Percentiles rank a stretch among this genome's conserved stretches.
Evolutionary conservation across 2,329 filamentous ascomycete species (phyloP).

Genomic region (Hypoxylon sp.): DNA sequence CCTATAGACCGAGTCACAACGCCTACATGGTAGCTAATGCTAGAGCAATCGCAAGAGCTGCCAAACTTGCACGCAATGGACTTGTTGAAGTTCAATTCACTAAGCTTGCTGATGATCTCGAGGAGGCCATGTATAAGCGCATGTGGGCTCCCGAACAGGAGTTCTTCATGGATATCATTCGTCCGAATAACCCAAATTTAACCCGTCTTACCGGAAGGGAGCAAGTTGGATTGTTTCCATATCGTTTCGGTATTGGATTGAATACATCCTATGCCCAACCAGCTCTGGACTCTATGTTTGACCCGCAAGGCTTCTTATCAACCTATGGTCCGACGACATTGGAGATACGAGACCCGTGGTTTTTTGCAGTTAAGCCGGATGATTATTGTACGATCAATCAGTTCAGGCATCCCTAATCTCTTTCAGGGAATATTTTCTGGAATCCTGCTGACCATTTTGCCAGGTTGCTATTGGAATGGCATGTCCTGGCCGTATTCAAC

Average conservation of each 20-base stretch:
- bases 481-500: constrained; percentile 61
- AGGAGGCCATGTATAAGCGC: constrained; percentile 51
- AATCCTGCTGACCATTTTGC: constrained; percentile 17
- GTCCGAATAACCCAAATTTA: constrained; percentile 53
- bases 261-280: constrained; percentile 48
- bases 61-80: constrained; percentile 50
- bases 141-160: constrained; percentile 55
- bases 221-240: constrained; percentile 58
- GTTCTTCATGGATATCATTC: constrained; percentile 56
- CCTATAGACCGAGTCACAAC: constrained; percentile 58
- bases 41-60: constrained; percentile 54
- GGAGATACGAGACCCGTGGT: constrained; percentile 56
- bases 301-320: constrained; percentile 53
- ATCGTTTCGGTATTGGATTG: constrained; percentile 56
- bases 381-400: constrained; percentile 43
- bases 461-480: constrained; percentile 59
- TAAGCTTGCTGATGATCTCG: constrained; percentile 51
- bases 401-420: not conserved
- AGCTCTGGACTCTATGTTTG: constrained; percentile 52
- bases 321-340: constrained; percentile 57
- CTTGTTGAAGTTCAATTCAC: constrained; percentile 49
- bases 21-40: constrained; percentile 59
- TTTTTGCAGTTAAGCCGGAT: constrained; percentile 51
- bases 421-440: not conserved
- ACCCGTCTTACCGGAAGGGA: constrained; percentile 54